phyloP scores from a whole-genome alignment of 371 early-diverging fungal species.

The Saksenaea oblongispora region DNA sequence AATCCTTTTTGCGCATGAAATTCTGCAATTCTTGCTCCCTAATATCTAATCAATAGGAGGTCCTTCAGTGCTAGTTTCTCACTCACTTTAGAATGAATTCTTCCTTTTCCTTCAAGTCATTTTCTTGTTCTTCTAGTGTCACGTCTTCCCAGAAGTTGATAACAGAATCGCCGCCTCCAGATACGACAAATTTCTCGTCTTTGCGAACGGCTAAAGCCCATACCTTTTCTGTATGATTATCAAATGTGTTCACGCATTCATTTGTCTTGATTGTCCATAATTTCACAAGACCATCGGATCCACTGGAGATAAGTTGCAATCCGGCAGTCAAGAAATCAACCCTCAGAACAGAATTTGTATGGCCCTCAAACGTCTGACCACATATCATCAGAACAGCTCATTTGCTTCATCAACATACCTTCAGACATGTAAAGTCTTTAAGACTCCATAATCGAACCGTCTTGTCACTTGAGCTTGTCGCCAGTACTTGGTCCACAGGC shows the following conservation, averaged over 20 bases:
- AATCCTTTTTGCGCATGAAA: conserved; percentile 84
- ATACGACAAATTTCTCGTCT: conserved; percentile 75
- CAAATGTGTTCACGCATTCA: conserved; percentile 88
- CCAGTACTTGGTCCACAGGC: conserved; percentile 88
- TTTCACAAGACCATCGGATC: conserved; percentile 93
- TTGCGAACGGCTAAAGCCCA: conserved; percentile 85
- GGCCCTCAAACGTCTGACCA: conserved; percentile 89
- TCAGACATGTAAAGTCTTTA: conserved; percentile 83
- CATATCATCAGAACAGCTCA: neutral
- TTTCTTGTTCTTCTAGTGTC: conserved; percentile 81
- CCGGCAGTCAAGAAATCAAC: conserved; percentile 86
- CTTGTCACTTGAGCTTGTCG: conserved; percentile 91
- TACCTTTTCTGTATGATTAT: conserved; percentile 93
- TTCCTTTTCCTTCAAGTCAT: conserved; percentile 65
- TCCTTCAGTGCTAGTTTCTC: neutral
- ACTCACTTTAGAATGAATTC: conserved; percentile 67
- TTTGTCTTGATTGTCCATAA: conserved; percentile 92
- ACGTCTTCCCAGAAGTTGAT: conserved; percentile 92
- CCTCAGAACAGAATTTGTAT: conserved; percentile 90
- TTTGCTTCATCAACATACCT: conserved; percentile 35
- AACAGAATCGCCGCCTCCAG: conserved; percentile 91
- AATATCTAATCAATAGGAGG: conserved; percentile 15
- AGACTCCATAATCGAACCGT: conserved; percentile 94
- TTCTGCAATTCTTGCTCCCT: conserved; percentile 92
- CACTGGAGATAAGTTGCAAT: conserved; percentile 83